Base-by-base conservation (phyloP, 176 grass and related monocot genomes). In the Oryza meridionalis region DNA sequence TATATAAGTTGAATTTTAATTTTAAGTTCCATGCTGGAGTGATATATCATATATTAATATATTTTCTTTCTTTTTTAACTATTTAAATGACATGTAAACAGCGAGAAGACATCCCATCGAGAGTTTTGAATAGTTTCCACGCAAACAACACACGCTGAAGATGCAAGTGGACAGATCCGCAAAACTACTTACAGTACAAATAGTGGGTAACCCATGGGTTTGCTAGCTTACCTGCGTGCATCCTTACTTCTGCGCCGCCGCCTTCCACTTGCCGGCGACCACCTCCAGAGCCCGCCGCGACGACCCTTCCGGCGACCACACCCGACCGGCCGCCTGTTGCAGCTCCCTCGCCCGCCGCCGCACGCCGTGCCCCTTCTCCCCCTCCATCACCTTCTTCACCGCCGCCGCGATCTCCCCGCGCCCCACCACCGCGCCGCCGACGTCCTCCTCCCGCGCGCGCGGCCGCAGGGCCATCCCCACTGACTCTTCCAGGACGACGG, bases 301-400 rank as follows among this genome's bases (percentile, higher is more conserved):
- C 19, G 83, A 79, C 6, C 88, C 92, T 7, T 55, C 86, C 1
- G 69, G 38, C 21, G 83, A 55, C 65, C 85, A 82, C 21, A 82
- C 55, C 29, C 6, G 15, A 17, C 45, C 24, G 2, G 69, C 92
- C 16, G 75, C 86, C 75, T 89, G 55, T 25, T 59, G 83, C 46
- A 91, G 35, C n/a, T 79, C 75, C 65, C 15, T 8, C 38, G 77
- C 81, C 37, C 70, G 42, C 10, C 25, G 47, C 3, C 75, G 32
- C 51, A 72, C 35, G 24, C 44, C 79, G 26, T 82, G 44, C 0
- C 92, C 89, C 38, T 33, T 5, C 74, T 84, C 79, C 8, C 79
- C 86, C 1, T 86, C 86, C 88, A 94, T 87, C 16, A 94, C 33
- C n/a, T 89, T 86, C 70, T 13, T 69, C 70, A 91, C 82, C 74